These are phyloP conservation scores for Coffea canephora DNA, from an alignment of 257 asterid genomes.

Conservation along the genomic window DNA sequence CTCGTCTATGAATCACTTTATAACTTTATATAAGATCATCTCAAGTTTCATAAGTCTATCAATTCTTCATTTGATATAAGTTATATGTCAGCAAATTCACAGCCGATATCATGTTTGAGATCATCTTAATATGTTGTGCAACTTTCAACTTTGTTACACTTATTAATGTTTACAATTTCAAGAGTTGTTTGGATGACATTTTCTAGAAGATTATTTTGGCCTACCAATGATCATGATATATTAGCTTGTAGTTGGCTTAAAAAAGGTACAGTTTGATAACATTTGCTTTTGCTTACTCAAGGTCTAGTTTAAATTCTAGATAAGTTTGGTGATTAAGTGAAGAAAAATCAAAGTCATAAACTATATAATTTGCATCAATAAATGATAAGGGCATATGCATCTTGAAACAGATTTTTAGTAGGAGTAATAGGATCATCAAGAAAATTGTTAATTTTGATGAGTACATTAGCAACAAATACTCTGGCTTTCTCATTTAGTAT, in stretches of 20 bases:
- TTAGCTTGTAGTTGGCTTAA: background rate
- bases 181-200: background rate
- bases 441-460: background rate
- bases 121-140: too few relatives aligned
- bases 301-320: background rate
- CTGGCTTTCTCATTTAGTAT: background rate
- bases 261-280: background rate
- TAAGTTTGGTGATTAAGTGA: background rate
- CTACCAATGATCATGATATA: background rate
- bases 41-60: too few relatives aligned
- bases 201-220: background rate
- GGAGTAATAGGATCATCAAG: background rate
- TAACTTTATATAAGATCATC: too few relatives aligned
- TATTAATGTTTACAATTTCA: background rate
- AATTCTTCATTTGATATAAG: too few relatives aligned
- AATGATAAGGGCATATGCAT: background rate
- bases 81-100: too few relatives aligned
- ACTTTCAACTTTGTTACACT: too few relatives aligned
- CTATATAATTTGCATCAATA: background rate
- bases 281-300: background rate
- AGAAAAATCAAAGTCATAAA: background rate
- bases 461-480: background rate
- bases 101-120: too few relatives aligned
- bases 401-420: background rate
- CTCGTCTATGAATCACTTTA: too few relatives aligned